Conservation (phyloP, 2,329 filamentous ascomycete species). For the Beauveria medogensis region DNA sequence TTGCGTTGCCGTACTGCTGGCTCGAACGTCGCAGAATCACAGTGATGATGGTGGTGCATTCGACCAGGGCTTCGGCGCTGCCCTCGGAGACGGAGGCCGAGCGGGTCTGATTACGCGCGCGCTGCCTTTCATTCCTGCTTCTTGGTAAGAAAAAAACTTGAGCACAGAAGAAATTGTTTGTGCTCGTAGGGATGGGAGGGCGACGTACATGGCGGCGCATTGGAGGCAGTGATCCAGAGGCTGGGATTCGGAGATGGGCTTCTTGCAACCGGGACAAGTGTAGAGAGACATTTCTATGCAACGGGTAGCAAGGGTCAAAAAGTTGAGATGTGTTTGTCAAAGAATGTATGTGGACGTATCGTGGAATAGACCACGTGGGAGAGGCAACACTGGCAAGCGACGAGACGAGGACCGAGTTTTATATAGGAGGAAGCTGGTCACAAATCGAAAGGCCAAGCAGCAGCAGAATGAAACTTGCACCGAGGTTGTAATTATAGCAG, state of each 20-base stretch:
- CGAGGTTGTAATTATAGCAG: neutral
- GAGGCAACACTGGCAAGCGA: neutral
- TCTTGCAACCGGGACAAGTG: constrained; percentile 7
- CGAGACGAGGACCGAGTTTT: neutral
- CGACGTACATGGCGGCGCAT: constrained; percentile 4
- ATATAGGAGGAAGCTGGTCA: neutral
- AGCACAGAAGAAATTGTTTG: too few relatives aligned
- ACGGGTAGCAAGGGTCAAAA: too few relatives aligned
- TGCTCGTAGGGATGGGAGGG: neutral
- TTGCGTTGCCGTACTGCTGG: constrained; percentile 1
- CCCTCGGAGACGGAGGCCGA: neutral
- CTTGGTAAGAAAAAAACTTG: neutral
- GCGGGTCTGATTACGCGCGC: neutral
- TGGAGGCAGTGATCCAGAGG: constrained; percentile 8
- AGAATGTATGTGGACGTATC: neutral
- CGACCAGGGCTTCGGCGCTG: neutral
- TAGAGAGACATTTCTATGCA: constrained; percentile 7
- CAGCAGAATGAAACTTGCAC: too few relatives aligned
- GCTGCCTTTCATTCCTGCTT: constrained; percentile 5
- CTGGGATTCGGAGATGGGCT: constrained; percentile 8
- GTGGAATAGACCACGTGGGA: neutral
- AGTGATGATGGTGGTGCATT: constrained; percentile 6
- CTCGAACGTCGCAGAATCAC: constrained; percentile 1
- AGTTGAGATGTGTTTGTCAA: neutral
- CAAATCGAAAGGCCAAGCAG: too few relatives aligned